Evolutionary conservation across 768 basidiomycete species (phyloP).

Genomic region (Favolaschia claudopus): DNA sequence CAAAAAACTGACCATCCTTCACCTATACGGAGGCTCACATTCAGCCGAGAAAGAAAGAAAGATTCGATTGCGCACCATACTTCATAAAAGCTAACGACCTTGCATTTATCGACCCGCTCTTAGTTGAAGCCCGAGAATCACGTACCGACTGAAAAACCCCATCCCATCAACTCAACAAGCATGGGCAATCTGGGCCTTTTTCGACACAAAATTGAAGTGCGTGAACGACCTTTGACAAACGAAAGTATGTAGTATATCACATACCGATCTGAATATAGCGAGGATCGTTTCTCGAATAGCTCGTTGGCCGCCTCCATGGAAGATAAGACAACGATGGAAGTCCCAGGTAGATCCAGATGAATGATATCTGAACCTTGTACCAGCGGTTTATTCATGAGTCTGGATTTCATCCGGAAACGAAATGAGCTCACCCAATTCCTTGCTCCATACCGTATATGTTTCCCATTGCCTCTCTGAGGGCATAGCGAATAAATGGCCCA

Average conservation of each 20-base stretch:
- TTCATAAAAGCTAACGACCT: slow-evolving; percentile 21
- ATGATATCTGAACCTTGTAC: slow-evolving; percentile 34
- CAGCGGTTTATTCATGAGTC: background rate
- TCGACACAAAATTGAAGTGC: background rate
- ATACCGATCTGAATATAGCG: slow-evolving; percentile 45
- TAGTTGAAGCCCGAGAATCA: background rate
- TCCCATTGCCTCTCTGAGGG: background rate
- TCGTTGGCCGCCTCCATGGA: slow-evolving; percentile 40
- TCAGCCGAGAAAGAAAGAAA: background rate
- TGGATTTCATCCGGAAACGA: no score
- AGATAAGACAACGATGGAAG: slow-evolving; percentile 41
- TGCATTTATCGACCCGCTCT: background rate
- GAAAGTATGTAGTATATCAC: no score
- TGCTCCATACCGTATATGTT: slow-evolving; percentile 18
- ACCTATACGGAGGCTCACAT: background rate
- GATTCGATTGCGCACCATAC: slow-evolving; percentile 23
- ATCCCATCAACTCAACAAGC: slow-evolving; percentile 30
- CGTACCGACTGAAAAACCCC: slow-evolving; percentile 24
- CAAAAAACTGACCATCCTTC: slow-evolving; percentile 29
- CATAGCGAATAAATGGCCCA: background rate
- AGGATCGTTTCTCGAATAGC: slow-evolving; percentile 43
- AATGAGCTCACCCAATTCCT: slow-evolving; percentile 13
- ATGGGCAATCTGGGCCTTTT: slow-evolving; percentile 18
- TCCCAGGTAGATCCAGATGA: slow-evolving; percentile 33
- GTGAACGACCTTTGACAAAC: background rate